Evolutionary conservation across 139 green algal species (phyloP).

Genomic region (Chlamydomonas schloesseri): DNA sequence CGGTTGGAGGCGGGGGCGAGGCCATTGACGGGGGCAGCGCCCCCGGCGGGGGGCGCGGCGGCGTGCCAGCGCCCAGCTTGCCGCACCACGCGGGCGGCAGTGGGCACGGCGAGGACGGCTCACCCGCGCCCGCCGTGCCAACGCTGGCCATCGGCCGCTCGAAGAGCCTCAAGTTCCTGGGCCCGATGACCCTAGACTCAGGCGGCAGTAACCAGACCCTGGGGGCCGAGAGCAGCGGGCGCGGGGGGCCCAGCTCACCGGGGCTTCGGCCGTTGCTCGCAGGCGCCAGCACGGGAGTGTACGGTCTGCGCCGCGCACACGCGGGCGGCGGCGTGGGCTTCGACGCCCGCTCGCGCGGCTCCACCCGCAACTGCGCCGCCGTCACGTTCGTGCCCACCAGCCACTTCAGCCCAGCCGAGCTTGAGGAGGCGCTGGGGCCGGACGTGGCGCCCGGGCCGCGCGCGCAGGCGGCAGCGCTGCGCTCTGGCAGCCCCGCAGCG

Average conservation of each 20-base stretch:
- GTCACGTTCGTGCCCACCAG: constrained; percentile 21
- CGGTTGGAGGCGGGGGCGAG: background rate
- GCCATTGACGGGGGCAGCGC: too few relatives aligned
- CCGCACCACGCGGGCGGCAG: background rate
- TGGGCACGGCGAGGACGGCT: background rate
- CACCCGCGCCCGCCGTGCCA: too few relatives aligned
- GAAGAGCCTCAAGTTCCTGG: background rate
- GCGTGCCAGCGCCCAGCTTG: background rate
- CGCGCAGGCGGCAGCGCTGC: constrained; percentile 3
- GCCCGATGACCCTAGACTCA: background rate
- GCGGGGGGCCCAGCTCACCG: too few relatives aligned
- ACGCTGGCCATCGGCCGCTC: background rate
- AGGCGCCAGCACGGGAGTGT: background rate
- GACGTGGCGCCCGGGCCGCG: constrained; percentile 25
- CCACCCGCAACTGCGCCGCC: background rate
- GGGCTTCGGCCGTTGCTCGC: too few relatives aligned
- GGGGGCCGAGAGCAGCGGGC: too few relatives aligned
- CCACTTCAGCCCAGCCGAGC: constrained; percentile 31
- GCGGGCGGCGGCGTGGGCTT: background rate
- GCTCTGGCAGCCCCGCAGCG: background rate
- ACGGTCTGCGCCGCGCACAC: background rate
- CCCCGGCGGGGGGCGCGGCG: background rate
- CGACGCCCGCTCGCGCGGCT: background rate
- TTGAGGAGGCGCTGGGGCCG: background rate
- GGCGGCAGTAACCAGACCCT: background rate